A percentile compares a stretch with the other conserved stretches of the same genome.
These are phyloP conservation scores for Thoreauomyces humboldtii DNA, from an alignment of 192 early-diverging fungal genomes.

Conservation along the genomic window DNA sequence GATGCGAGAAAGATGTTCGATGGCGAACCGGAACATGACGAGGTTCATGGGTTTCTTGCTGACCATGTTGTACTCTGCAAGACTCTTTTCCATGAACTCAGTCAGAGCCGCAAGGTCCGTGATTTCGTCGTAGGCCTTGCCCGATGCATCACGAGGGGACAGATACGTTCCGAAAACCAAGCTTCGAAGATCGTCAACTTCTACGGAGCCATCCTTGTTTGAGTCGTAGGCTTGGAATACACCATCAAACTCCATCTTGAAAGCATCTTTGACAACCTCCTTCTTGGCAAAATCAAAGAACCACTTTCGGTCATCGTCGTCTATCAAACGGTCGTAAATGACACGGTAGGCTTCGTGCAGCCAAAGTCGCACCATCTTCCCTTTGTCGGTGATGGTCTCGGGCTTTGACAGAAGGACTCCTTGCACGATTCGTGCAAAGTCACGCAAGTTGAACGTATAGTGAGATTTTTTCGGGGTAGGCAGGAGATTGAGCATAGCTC, in stretches of 20 bases:
- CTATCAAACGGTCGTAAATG: slow-evolving; percentile 58
- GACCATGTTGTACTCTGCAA: slow-evolving; percentile 54
- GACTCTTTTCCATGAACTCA: slow-evolving; percentile 48
- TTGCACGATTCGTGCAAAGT: slow-evolving; percentile 58
- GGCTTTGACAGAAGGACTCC: slow-evolving; percentile 48
- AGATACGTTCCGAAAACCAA: slow-evolving; percentile 58
- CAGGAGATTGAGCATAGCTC: slow-evolving; percentile 52
- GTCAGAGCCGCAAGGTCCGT: slow-evolving; percentile 46
- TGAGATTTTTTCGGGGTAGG: slow-evolving; percentile 63
- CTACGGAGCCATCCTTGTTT: slow-evolving; percentile 41
- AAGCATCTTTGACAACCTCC: slow-evolving; percentile 41
- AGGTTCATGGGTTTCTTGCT: slow-evolving; percentile 65
- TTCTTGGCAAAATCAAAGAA: slow-evolving; percentile 41
- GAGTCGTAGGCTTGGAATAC: slow-evolving; percentile 52
- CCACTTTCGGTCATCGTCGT: slow-evolving; percentile 57
- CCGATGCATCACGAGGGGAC: slow-evolving; percentile 44
- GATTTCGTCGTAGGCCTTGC: slow-evolving; percentile 54
- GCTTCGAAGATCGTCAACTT: slow-evolving; percentile 53
- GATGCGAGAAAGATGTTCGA: slow-evolving; percentile 58
- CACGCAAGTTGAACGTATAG: slow-evolving; percentile 61
- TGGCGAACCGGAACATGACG: slow-evolving; percentile 57
- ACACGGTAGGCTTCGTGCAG: slow-evolving; percentile 60
- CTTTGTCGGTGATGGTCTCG: slow-evolving; percentile 39
- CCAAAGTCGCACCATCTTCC: slow-evolving; percentile 56
- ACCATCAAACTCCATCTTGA: slow-evolving; percentile 45